A percentile compares a stretch with the other conserved stretches of the same genome.
phyloP scores from a whole-genome alignment of 1,284 basidiomycete species.

The Porogramme epimiltina region DNA sequence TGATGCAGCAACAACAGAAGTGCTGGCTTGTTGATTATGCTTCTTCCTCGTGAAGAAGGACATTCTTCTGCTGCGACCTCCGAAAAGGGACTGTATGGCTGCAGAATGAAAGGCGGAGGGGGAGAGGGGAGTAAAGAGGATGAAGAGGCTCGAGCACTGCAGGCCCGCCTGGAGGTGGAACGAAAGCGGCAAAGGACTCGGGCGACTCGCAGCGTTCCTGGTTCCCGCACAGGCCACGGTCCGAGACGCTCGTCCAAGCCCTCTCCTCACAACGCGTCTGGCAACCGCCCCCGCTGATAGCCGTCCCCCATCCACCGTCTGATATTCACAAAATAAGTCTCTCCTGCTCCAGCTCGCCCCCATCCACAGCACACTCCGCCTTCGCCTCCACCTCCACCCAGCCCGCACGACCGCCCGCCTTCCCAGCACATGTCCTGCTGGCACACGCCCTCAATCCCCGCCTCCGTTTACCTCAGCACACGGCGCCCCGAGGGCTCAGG shows the following conservation, averaged over 20 bases:
- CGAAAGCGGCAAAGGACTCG: constrained; percentile 21
- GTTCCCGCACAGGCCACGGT: too few relatives aligned
- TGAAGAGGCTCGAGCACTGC: constrained; percentile 22
- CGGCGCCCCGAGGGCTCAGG: background rate
- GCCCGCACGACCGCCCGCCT: too few relatives aligned
- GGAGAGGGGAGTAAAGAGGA: constrained; percentile 9
- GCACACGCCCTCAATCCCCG: too few relatives aligned
- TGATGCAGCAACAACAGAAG: constrained; percentile 56
- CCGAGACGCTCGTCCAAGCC: too few relatives aligned
- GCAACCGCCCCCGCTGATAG: constrained; percentile 27
- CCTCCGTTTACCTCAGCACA: background rate
- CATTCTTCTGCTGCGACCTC: constrained; percentile 70
- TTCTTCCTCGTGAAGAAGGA: constrained; percentile 89
- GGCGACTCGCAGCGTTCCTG: constrained; percentile 15
- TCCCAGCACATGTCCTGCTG: too few relatives aligned
- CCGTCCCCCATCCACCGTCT: constrained; percentile 10
- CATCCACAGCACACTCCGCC: too few relatives aligned
- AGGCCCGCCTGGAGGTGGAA: constrained; percentile 29
- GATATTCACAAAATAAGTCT: background rate
- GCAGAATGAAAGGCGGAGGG: constrained; percentile 21
- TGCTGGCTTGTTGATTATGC: constrained; percentile 44
- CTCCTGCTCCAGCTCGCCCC: background rate
- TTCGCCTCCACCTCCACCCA: too few relatives aligned
- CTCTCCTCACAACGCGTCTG: constrained; percentile 21
- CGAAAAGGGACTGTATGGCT: constrained; percentile 60